A percentile compares a stretch with the other conserved stretches of the same genome.
phyloP scores from a whole-genome alignment of 805 yeast genomes.

The Ogataea chonburiensis region DNA sequence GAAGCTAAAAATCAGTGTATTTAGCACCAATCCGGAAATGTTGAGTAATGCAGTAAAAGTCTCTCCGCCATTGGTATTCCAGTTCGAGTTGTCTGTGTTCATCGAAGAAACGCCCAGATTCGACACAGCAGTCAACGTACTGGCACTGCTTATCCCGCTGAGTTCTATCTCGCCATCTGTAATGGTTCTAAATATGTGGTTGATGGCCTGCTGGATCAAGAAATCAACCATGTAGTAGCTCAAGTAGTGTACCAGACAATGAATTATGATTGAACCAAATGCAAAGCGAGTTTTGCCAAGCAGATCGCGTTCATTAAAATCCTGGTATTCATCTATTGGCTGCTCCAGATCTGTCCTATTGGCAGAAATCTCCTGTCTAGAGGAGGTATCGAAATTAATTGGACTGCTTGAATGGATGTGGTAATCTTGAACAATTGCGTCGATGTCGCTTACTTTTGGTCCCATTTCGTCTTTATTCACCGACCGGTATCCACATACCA shows the following conservation, averaged over 20 bases:
- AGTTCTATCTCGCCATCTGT: slow-evolving; percentile 19
- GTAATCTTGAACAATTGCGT: slow-evolving; percentile 12
- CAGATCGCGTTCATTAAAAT: slow-evolving; percentile 15
- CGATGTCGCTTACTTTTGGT: slow-evolving; percentile 2
- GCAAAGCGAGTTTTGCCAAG: slow-evolving; percentile 20
- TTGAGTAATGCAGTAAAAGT: slow-evolving; percentile 20
- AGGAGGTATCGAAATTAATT: slow-evolving; percentile 7
- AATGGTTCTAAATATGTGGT: slow-evolving; percentile 15
- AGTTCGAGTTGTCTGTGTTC: slow-evolving; percentile 8
- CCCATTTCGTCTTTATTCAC: slow-evolving; percentile 3
- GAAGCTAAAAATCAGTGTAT: slow-evolving; percentile 22
- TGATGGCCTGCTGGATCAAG: slow-evolving; percentile 21
- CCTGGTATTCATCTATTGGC: slow-evolving; percentile 7
- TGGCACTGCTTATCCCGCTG: slow-evolving; percentile 16
- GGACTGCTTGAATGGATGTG: slow-evolving; percentile 1
- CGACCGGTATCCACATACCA: slow-evolving; percentile 14
- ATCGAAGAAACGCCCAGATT: slow-evolving; percentile 1
- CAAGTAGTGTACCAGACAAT: slow-evolving; percentile 23
- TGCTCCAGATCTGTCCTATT: slow-evolving; percentile 7
- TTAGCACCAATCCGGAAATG: slow-evolving; percentile 20
- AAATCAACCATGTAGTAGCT: slow-evolving; percentile 21
- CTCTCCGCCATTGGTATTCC: slow-evolving; percentile 21
- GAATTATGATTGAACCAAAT: slow-evolving; percentile 17
- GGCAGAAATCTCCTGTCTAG: background rate
- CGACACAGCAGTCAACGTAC: slow-evolving; percentile 8